Percentiles rank a stretch among this genome's conserved stretches.
phyloP scores from a whole-genome alignment of 805 yeast species.

The Wickerhamiella australiensis region DNA sequence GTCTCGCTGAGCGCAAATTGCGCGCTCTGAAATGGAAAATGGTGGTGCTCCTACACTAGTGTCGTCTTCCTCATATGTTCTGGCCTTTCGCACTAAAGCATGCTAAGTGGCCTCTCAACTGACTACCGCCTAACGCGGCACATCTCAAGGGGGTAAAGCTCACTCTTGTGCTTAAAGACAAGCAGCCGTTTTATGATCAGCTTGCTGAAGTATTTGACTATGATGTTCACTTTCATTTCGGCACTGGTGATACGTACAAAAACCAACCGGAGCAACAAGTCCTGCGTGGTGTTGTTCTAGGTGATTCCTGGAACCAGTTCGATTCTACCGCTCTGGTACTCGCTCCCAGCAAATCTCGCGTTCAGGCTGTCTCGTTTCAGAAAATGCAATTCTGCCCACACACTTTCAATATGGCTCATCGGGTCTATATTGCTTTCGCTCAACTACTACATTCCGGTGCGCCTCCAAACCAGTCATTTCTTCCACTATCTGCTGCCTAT shows the following conservation, averaged over 20 bases:
- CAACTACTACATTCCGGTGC: no score
- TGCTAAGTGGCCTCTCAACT: neutral
- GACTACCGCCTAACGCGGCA: neutral
- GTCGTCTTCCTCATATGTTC: neutral
- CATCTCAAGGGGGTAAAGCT: neutral
- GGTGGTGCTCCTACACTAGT: neutral
- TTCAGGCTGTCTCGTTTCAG: neutral
- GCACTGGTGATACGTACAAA: neutral
- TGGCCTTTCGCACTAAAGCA: neutral
- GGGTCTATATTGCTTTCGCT: no score
- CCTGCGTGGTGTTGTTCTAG: neutral
- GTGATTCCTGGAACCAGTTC: neutral
- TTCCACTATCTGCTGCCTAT: no score
- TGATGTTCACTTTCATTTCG: neutral
- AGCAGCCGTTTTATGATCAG: neutral
- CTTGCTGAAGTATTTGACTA: neutral
- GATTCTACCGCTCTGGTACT: neutral
- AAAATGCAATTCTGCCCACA: neutral
- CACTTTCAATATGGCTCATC: neutral
- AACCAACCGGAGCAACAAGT: neutral
- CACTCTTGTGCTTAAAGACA: neutral
- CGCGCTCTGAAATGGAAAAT: neutral
- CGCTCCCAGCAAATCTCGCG: neutral
- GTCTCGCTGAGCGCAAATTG: neutral
- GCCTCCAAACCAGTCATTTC: no score